These are phyloP conservation scores for Aspergillus japonicus DNA, from an alignment of 2,329 filamentous ascomycete species.

Conservation along the genomic window DNA sequence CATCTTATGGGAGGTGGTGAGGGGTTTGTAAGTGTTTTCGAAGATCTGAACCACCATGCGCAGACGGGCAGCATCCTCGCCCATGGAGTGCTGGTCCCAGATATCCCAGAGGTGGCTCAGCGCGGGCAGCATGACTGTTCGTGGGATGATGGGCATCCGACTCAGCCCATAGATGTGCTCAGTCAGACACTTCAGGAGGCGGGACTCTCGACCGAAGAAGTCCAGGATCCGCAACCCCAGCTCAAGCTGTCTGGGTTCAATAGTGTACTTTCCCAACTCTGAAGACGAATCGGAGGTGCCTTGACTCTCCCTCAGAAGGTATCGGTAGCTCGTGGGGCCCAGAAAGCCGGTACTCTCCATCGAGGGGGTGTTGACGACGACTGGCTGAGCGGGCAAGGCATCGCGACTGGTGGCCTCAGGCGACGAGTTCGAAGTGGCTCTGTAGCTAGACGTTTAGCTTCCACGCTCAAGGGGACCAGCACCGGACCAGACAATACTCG, in stretches of 20 bases:
- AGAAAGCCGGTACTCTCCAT: constrained; percentile 3
- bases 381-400: background rate
- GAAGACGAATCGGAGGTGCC: background rate
- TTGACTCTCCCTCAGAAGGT: background rate
- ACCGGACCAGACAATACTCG: no score
- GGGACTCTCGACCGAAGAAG: background rate
- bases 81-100: background rate
- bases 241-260: background rate
- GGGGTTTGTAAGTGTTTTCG: background rate
- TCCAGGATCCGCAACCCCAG: background rate
- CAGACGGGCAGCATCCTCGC: background rate
- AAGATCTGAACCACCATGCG: background rate
- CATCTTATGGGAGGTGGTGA: background rate
- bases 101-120: constrained; percentile 1
- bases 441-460: background rate
- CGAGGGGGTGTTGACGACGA: constrained; percentile 1
- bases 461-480: no score
- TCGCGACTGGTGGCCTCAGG: background rate
- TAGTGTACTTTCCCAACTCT: background rate
- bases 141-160: background rate
- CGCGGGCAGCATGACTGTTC: constrained; percentile 2
- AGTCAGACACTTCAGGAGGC: background rate
- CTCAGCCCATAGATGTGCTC: background rate
- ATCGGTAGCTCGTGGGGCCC: constrained; percentile 4
- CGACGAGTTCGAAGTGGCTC: background rate